Evolutionary conservation across 139 green algal species (phyloP).

Genomic region (Haematococcus lacustris): DNA sequence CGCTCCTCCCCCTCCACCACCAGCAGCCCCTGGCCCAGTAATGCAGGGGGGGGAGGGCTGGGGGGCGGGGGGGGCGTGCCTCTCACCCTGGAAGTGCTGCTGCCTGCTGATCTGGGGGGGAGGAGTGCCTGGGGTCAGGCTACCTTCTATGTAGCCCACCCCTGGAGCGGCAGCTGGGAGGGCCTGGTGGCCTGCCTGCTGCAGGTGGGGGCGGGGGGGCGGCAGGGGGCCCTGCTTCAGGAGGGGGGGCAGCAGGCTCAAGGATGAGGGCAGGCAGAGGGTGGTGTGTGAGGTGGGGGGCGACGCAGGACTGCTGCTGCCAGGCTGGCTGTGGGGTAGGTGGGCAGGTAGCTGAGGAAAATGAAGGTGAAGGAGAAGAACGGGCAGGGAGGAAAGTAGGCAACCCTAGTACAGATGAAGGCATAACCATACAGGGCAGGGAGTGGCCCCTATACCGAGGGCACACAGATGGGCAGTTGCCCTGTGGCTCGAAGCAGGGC

Average conservation of each 20-base stretch:
- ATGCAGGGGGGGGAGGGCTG: background rate
- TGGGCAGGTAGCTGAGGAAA: too few relatives aligned
- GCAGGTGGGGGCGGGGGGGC: too few relatives aligned
- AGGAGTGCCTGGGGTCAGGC: background rate
- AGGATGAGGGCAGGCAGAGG: background rate
- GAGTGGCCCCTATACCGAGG: too few relatives aligned
- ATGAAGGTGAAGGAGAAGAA: too few relatives aligned
- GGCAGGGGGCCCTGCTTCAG: background rate
- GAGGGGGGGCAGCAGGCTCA: background rate
- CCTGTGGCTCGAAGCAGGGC: too few relatives aligned
- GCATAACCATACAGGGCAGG: too few relatives aligned
- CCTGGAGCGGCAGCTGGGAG: background rate
- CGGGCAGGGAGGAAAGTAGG: too few relatives aligned
- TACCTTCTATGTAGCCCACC: slow-evolving; percentile 5
- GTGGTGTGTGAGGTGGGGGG: background rate
- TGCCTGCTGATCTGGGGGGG: slow-evolving; percentile 1
- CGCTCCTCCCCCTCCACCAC: background rate
- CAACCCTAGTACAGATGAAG: too few relatives aligned
- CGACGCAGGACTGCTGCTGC: background rate
- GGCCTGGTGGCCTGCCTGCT: background rate
- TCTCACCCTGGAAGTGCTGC: background rate
- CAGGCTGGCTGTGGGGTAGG: background rate
- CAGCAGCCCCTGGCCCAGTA: background rate
- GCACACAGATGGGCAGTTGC: too few relatives aligned
- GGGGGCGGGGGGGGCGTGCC: background rate